Base-by-base conservation (phyloP, 2,329 filamentous ascomycete species). In the Sporothrix inflata region DNA sequence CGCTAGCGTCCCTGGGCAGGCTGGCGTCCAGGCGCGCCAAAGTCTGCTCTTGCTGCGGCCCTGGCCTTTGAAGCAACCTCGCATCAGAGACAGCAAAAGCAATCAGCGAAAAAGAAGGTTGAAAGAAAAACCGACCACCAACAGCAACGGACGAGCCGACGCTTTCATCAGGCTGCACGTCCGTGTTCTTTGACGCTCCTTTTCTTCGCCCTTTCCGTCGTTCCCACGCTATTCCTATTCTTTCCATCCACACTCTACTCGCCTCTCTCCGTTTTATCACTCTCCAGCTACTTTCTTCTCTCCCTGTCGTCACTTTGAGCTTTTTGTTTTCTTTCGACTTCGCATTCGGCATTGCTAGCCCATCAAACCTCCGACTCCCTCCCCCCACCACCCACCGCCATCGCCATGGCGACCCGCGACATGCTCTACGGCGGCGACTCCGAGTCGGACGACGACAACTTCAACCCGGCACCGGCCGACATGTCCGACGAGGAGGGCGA, bases 401-500 rank as follows among this genome's bases (percentile, higher is more conserved):
- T 34, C 51, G 60, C 49, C 8, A 75, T 75, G 74, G 47, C 73
- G 2, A 61, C 69, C 4, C 71, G 71, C 21, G 72, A 71, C n/a
- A 30, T 72, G 1, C 55, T 40, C 12, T 74, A 67, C 63, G 73
- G 57, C 61, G 73, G 84, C 77, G 88, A 90, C 74, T 90, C 88
- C 73, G 91, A 93, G 71, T 91, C 92, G 60, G 93, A 96, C 68
- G 94, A 97, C 77, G 91, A 92, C 74, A 92, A 95, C 80, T 97
- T 98, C 86, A 97, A 97, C 80, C 94, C 94, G 68, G 89, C 87
- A 66, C 91, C 91, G 24, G 91, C 89, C 73, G 89, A 93, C 73
- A 78, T 89, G 45, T 96, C 92, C 3, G 93, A 95, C 76, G 90
- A 89, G 67, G 92, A 94, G 73, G 86, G 84, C 19, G 93, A 94